Evolutionary conservation across 192 early-diverging fungal species (phyloP).

Genomic region (Linderina pennispora): DNA sequence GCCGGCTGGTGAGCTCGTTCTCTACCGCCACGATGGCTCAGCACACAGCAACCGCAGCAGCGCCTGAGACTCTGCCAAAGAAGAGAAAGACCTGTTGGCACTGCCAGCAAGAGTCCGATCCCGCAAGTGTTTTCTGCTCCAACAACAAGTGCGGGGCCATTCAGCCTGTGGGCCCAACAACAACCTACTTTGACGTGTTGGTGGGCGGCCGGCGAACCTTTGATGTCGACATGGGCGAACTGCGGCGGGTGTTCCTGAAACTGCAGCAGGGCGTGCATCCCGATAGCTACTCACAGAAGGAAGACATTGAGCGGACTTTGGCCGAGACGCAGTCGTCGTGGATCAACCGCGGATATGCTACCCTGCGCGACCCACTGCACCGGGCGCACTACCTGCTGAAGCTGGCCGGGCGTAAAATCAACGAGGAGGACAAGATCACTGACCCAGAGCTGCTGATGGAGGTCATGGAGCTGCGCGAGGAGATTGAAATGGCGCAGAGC

Average conservation of each 20-base stretch:
- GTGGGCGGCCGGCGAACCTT: constrained; percentile 44
- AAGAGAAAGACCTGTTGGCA: constrained; percentile 60
- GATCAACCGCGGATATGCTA: constrained; percentile 83
- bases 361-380: constrained; percentile 68
- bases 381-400: constrained; percentile 78
- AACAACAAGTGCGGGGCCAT: constrained; percentile 53
- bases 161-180: constrained; percentile 45
- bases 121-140: constrained; percentile 50
- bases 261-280: constrained; percentile 84
- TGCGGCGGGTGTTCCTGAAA: constrained; percentile 62
- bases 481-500: constrained; percentile 59
- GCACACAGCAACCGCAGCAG: too few species aligned
- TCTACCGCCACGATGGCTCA: too few species aligned
- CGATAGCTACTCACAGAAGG: constrained; percentile 62
- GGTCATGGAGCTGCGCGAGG: constrained; percentile 73
- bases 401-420: constrained; percentile 48
- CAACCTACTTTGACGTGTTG: constrained; percentile 60
- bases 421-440: constrained; percentile 56
- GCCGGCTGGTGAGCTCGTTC: too few species aligned
- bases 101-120: constrained; percentile 45
- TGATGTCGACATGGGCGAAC: constrained; percentile 55
- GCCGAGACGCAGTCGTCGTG: constrained; percentile 62
- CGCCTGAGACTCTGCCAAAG: too few species aligned
- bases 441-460: constrained; percentile 77
- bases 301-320: constrained; percentile 21